Evolutionary conservation across 345 rosid genomes (phyloP).

Genomic region (Eucalyptus cloeziana): DNA sequence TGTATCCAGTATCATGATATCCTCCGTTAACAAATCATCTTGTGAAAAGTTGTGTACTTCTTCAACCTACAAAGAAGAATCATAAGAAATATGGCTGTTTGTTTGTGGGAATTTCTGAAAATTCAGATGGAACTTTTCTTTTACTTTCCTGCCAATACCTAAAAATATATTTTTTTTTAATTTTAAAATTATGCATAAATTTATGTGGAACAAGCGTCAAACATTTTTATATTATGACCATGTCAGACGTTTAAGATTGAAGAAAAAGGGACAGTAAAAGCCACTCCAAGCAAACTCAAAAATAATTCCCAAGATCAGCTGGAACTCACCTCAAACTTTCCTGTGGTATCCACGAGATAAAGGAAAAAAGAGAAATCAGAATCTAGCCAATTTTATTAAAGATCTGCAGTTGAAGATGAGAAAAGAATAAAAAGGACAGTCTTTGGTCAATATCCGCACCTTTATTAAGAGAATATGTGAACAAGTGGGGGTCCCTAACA

Average conservation of each 20-base stretch:
- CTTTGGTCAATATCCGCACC: conserved; percentile 24
- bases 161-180: neutral
- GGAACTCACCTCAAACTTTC: conserved; percentile 86
- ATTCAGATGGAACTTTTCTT: neutral
- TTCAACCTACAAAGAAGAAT: conserved; percentile 48
- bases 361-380: conserved; percentile 25
- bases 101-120: neutral
- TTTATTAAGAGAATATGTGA: conserved; percentile 50
- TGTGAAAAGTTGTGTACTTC: conserved; percentile 90
- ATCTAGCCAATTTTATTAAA: neutral
- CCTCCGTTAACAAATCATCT: conserved; percentile 95
- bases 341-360: conserved; percentile 28
- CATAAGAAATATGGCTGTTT: neutral
- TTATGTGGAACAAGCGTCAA: neutral
- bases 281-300: neutral
- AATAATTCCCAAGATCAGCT: conserved; percentile 1
- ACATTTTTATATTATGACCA: neutral
- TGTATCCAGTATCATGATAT: conserved; percentile 81
- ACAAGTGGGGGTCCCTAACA: conserved; percentile 86
- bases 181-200: neutral
- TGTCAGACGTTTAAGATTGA: neutral
- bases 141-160: neutral
- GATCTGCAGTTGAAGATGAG: neutral
- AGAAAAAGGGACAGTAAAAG: neutral
- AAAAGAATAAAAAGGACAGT: neutral